These are phyloP conservation scores for Alisma plantagoaquatica DNA, from an alignment of 106 monocot genomes.

Conservation along the genomic window DNA sequence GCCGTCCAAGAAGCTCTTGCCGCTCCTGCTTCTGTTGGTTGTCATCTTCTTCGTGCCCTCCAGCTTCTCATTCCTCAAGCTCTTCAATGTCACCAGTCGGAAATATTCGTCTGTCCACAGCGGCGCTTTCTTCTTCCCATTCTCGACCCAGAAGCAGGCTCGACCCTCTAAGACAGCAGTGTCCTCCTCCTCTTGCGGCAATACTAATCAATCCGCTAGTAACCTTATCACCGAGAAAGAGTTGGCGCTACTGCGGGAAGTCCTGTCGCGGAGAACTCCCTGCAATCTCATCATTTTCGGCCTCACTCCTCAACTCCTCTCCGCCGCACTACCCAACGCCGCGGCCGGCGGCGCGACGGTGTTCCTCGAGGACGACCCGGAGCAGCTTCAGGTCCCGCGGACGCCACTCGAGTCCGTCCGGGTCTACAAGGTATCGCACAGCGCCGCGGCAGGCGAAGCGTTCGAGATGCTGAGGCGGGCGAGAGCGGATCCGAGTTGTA, in stretches of 20 bases:
- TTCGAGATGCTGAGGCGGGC: conserved; percentile 34
- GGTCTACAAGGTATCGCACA: conserved; percentile 19
- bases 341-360: conserved; percentile 26
- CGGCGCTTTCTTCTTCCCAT: too few species aligned
- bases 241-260: conserved; percentile 11
- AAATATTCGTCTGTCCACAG: too few species aligned
- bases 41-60: conserved; percentile 32
- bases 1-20: conserved; percentile 23
- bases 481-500: conserved; percentile 21
- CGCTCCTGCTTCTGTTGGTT: too few species aligned
- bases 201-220: too few species aligned
- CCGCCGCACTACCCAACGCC: conserved; percentile 1
- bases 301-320: conserved; percentile 19
- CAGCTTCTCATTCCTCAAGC: conserved; percentile 29
- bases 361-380: conserved; percentile 36
- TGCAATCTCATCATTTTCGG: conserved; percentile 55
- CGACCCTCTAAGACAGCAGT: too few species aligned
- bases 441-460: conserved; percentile 17
- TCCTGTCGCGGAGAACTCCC: conserved; percentile 23
- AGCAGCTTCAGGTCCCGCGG: neutral
- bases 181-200: too few species aligned
- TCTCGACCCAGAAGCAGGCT: too few species aligned
- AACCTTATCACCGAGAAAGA: conserved; percentile 37
- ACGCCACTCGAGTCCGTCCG: neutral
- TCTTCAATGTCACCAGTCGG: conserved; percentile 36